phyloP scores from a whole-genome alignment of 306 rosid genomes.

The Trichosanthes truncata region DNA sequence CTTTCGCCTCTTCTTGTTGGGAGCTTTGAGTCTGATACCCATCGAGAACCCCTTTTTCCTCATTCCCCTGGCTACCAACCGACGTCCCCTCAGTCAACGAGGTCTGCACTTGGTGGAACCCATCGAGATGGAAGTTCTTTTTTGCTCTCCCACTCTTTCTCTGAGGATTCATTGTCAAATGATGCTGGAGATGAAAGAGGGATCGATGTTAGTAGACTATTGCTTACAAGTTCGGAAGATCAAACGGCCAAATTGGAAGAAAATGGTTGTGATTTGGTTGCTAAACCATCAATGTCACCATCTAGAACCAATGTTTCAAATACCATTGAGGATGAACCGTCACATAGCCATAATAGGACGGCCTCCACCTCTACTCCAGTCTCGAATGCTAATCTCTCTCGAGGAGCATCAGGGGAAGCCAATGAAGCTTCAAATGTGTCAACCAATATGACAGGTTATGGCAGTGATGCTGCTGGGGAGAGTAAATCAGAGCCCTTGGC shows the following conservation, averaged over 20 bases:
- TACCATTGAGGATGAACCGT: background rate
- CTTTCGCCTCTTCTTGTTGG: slow-evolving; percentile 28
- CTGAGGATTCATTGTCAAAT: slow-evolving; percentile 10
- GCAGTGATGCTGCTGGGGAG: slow-evolving; percentile 57
- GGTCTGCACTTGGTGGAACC: slow-evolving; percentile 5
- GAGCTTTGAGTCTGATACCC: slow-evolving; percentile 5
- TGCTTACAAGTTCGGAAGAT: slow-evolving; percentile 7
- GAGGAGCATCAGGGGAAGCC: slow-evolving; percentile 46
- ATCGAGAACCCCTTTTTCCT: slow-evolving; percentile 9
- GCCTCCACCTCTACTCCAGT: slow-evolving; percentile 12
- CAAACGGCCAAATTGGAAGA: background rate
- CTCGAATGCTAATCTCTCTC: slow-evolving; percentile 16
- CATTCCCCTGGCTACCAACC: slow-evolving; percentile 5
- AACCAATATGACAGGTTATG: slow-evolving; percentile 47
- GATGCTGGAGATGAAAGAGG: slow-evolving; percentile 7
- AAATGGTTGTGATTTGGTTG: background rate
- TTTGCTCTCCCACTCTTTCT: slow-evolving; percentile 3
- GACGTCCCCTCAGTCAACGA: slow-evolving; percentile 9
- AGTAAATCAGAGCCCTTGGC: slow-evolving; percentile 36
- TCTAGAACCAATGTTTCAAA: background rate
- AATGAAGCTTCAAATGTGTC: slow-evolving; percentile 39
- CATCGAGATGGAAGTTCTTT: slow-evolving; percentile 7
- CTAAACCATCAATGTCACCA: slow-evolving; percentile 13
- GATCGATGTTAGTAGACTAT: background rate
- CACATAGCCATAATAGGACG: slow-evolving; percentile 9